Conservation (phyloP, 208 protist species). For the Trypanosoma melophagium region DNA sequence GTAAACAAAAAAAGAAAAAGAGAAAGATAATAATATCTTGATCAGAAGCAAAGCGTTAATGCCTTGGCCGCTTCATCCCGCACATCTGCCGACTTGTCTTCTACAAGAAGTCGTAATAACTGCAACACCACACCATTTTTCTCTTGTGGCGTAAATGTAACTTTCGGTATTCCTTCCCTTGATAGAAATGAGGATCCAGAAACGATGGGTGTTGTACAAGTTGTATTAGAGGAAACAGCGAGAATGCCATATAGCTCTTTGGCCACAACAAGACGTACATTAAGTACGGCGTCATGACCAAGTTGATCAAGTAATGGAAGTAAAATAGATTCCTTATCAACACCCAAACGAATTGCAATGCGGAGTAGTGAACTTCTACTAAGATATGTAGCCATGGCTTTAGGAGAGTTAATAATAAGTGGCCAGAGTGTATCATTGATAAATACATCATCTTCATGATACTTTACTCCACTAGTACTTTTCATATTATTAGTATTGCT, state of each 20-base stretch:
- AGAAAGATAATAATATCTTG: conserved; percentile 16
- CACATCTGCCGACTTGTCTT: conserved; percentile 70
- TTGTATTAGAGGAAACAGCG: conserved; percentile 2
- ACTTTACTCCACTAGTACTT: neutral
- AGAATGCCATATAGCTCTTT: conserved; percentile 68
- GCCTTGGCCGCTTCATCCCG: conserved; percentile 78
- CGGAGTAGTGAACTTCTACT: conserved; percentile 66
- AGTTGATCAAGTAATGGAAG: conserved; percentile 76
- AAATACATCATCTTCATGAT: conserved; percentile 36
- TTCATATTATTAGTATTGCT: neutral
- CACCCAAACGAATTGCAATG: conserved; percentile 61
- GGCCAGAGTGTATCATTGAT: conserved; percentile 80
- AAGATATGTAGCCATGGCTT: conserved; percentile 72
- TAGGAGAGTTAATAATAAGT: conserved; percentile 43
- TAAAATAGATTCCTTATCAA: conserved; percentile 67
- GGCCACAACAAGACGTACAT: conserved; percentile 77
- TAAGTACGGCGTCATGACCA: conserved; percentile 66
- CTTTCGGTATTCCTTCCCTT: neutral
- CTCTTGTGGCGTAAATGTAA: conserved; percentile 59
- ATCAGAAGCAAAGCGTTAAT: conserved; percentile 70
- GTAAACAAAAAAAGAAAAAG: neutral
- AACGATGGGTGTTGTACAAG: too few relatives aligned
- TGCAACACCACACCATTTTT: conserved; percentile 67
- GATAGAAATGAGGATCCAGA: conserved; percentile 5
- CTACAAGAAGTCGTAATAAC: conserved; percentile 66